Evolutionary conservation across 345 rosid genomes (phyloP).

Genomic region (Eucalyptus tenuipes): DNA sequence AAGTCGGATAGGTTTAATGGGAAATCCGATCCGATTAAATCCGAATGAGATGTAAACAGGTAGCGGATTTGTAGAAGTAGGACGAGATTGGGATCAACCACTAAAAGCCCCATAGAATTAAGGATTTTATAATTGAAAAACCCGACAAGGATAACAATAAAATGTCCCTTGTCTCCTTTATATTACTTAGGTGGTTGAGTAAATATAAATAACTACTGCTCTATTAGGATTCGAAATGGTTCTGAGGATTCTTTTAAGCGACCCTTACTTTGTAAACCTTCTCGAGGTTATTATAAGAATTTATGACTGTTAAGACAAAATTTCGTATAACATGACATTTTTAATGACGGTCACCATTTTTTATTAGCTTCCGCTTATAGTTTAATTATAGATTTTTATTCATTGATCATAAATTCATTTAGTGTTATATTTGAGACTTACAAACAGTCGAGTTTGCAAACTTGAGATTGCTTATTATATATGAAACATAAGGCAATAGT

Average conservation of each 20-base stretch:
- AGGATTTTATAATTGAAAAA: too few relatives aligned
- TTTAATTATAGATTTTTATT: too few relatives aligned
- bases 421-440: not conserved
- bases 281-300: not conserved
- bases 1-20: not conserved
- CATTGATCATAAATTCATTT: not conserved
- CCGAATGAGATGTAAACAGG: not conserved
- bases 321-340: not conserved
- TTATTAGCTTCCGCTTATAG: not conserved
- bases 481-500: not conserved
- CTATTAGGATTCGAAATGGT: not conserved
- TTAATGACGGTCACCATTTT: not conserved
- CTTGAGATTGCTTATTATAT: not conserved
- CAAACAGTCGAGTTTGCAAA: not conserved
- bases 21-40: not conserved
- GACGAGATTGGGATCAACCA: not conserved
- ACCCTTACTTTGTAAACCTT: not conserved
- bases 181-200: not conserved
- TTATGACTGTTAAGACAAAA: not conserved
- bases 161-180: not conserved
- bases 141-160: not conserved
- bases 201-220: not conserved
- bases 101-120: not conserved
- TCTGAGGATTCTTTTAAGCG: not conserved
- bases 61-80: not conserved